Conservation (phyloP, 2,329 filamentous ascomycete genomes). For the Elsinoe fawcettii region DNA sequence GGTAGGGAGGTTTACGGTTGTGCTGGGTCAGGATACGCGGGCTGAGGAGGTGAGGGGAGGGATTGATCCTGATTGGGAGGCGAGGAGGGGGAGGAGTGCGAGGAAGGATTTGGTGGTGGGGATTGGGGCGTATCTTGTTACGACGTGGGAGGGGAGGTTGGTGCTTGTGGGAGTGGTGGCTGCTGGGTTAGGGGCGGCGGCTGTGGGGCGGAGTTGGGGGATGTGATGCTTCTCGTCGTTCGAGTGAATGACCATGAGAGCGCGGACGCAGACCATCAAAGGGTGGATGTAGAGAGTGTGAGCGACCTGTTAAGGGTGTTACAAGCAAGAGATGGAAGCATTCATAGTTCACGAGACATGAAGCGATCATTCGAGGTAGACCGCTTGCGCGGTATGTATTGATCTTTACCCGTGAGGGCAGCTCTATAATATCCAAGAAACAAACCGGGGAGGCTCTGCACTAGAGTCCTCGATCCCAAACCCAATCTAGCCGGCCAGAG, state of each 20-base stretch:
- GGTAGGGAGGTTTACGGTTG: slow-evolving; percentile 60
- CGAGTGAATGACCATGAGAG: no score
- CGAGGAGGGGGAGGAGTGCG: slow-evolving; percentile 46
- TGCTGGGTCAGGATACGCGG: slow-evolving; percentile 35
- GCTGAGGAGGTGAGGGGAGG: slow-evolving; percentile 31
- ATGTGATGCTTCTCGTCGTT: background rate
- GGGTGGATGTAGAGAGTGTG: no score
- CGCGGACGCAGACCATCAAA: no score
- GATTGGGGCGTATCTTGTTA: slow-evolving; percentile 45
- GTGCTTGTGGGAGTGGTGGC: slow-evolving; percentile 29
- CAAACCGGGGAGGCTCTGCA: slow-evolving; percentile 4
- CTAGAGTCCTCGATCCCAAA: background rate
- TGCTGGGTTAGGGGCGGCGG: slow-evolving; percentile 27
- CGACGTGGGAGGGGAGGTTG: slow-evolving; percentile 41
- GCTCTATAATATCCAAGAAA: background rate
- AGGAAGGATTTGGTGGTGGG: slow-evolving; percentile 54
- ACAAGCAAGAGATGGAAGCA: background rate
- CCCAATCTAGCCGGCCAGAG: background rate
- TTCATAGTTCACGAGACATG: background rate
- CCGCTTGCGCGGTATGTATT: background rate
- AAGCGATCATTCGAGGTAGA: background rate
- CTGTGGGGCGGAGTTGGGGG: slow-evolving; percentile 22
- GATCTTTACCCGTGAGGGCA: background rate
- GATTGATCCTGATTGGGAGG: slow-evolving; percentile 51
- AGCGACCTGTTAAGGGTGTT: no score